These are phyloP conservation scores for Dactylellina haptotyla DNA, from an alignment of 2,329 filamentous ascomycete genomes.

Conservation along the genomic window DNA sequence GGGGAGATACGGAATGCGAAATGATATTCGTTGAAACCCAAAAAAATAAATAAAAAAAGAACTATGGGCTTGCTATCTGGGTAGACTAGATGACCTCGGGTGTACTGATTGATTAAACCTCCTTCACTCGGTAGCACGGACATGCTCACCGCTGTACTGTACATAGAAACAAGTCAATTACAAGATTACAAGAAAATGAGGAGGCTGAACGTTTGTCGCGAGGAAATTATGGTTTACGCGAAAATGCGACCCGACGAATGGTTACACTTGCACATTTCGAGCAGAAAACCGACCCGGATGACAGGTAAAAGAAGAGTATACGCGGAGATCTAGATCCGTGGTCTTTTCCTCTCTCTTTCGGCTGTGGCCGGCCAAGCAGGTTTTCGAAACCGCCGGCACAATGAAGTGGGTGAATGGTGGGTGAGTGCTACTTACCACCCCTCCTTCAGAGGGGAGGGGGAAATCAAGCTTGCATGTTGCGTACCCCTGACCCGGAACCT, in stretches of 20 bases:
- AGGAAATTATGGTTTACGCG: too few relatives aligned
- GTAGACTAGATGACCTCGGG: too few relatives aligned
- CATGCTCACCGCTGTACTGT: too few relatives aligned
- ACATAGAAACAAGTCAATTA: neutral
- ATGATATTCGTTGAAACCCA: neutral
- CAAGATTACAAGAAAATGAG: neutral
- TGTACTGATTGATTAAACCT: too few relatives aligned
- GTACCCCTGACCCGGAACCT: constrained; percentile 22
- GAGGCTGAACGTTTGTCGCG: neutral
- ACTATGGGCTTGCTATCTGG: too few relatives aligned
- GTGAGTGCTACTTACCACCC: constrained; percentile 2
- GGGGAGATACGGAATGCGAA: constrained; percentile 7
- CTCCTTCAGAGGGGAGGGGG: neutral
- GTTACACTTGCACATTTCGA: too few relatives aligned
- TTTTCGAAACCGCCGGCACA: too few relatives aligned
- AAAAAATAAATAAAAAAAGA: neutral
- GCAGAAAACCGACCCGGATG: neutral
- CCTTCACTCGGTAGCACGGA: too few relatives aligned
- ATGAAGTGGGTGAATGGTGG: neutral
- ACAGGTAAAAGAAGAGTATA: neutral
- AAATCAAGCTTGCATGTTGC: neutral
- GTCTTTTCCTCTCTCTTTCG: too few relatives aligned
- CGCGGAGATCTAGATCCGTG: constrained; percentile 1
- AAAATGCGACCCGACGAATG: too few relatives aligned
- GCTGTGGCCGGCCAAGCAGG: constrained; percentile 5